Evolutionary conservation across 2,329 filamentous ascomycete genomes (phyloP), one percentile per base, ranked within the genome.

Genomic region (Trichoderma endophyticum): DNA sequence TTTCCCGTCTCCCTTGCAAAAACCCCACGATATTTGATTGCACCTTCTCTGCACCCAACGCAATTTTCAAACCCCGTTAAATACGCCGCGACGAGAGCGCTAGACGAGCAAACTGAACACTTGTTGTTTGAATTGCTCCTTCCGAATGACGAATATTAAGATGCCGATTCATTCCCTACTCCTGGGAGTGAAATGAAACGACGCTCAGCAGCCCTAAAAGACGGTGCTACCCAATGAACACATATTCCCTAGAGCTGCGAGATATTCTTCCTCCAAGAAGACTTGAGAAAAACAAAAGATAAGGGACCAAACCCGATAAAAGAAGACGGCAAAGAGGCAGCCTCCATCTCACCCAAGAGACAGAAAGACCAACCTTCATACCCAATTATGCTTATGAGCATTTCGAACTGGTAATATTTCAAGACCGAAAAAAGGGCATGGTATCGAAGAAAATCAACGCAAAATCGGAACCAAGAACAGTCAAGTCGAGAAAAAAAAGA

Each of bases 381-480:
- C 39, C 39, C 57, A 62, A 62, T 61, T 28, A 67, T 48, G 57
- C 43, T 54, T 36, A 54, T 24, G 7, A n/a, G 67, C 67, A 61
- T 54, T 70, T 61, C 67, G 30, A 62, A 34, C 67, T 6, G 30
- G 26, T 32, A 59, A 43, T 28, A 36, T 54, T 51, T 51, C 57
- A 70, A 62, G 57, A 61, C 48, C 60, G 70, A 71, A 66, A 66
- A 54, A 28, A 68, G 57, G 30, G 67, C 57, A 72, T 79, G 77
- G 78, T 80, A 80, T 80, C 77, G 75, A 79, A 67, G 64, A 67
- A 67, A 57, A 36, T 54, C 36, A 61, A 67, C n/a, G 64, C 62
- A 24, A 59, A 30, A 43, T 57, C 21, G 9, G 30, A 62, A 70
- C 48, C 11, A 69, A 59, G 18, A 36, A 62, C 36, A 62, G n/a